Conservation (phyloP, 805 yeast species). For the Maudiozyma saulgeensis region DNA sequence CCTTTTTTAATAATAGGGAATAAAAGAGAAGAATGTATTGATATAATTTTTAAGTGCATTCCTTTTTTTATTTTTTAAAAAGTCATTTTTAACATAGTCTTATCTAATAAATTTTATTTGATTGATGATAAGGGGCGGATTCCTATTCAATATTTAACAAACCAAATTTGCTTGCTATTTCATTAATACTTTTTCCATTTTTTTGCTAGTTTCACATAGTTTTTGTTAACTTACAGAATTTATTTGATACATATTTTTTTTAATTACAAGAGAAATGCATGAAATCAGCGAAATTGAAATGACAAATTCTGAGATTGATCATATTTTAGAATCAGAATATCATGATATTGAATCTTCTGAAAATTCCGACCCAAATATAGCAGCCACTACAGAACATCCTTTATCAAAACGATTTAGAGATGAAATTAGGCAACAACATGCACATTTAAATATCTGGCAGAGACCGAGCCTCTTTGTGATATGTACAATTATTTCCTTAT, state of each 20-base stretch:
- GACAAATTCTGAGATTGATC: background rate
- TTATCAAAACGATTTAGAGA: conserved; percentile 33
- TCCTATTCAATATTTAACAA: too few relatives aligned
- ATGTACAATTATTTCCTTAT: conserved; percentile 34
- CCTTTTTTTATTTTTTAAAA: too few relatives aligned
- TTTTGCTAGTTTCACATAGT: too few relatives aligned
- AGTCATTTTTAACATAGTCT: too few relatives aligned
- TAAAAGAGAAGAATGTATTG: too few relatives aligned
- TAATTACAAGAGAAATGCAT: background rate
- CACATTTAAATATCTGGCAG: conserved; percentile 23
- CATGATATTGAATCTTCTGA: background rate
- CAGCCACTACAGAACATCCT: conserved; percentile 4
- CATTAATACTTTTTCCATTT: too few relatives aligned
- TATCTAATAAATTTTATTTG: too few relatives aligned
- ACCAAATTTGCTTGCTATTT: too few relatives aligned
- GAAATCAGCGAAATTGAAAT: background rate
- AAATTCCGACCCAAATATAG: background rate
- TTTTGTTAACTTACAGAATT: too few relatives aligned
- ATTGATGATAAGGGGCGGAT: too few relatives aligned
- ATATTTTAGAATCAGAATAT: conserved; percentile 1
- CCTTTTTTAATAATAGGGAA: too few relatives aligned
- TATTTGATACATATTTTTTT: background rate
- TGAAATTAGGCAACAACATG: conserved; percentile 39
- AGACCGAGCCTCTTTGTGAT: conserved; percentile 50
- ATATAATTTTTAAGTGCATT: too few relatives aligned